Base-by-base conservation (phyloP, 2,329 filamentous ascomycete species). In the Neoascochyta sp. region DNA sequence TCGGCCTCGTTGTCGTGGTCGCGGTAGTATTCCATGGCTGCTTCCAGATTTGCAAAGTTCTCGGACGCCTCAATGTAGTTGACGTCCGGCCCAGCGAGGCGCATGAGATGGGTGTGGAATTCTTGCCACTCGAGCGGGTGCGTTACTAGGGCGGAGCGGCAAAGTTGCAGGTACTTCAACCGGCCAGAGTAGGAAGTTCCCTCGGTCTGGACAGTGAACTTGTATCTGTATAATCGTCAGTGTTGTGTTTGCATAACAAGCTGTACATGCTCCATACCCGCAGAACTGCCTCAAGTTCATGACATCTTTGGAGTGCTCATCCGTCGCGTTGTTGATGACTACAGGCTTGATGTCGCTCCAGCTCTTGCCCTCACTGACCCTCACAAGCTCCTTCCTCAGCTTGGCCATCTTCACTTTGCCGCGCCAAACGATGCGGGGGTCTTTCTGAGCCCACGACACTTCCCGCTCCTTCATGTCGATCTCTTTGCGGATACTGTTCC, bases 181-280 rank as follows among this genome's bases (percentile, higher is more conserved):
- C 70, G 66, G 2, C 71, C 72, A 3, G 72, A 75, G 53, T 73
- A 75, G 6, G 68, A 72, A 21, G 66, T 66, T 0, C 72, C 73
- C 50, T 75, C 73, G 1, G 70, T 71, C 33, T 76, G 71, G 2
- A 68, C 66, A 1, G 75, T 62, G 45, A 69, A 76, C 55, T 71
- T 71, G 45, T 75, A 76, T n/a, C n/a, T n/a, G n/a, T n/a, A n/a
- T n/a, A n/a, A n/a, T n/a, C n/a, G n/a, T n/a, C n/a, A 17, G 61
- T 61, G 16, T 24, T 17, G 19, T 15, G 12, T 14, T 43, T 32
- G n/a, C n/a, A n/a, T n/a, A n/a, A n/a, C n/a, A n/a, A n/a, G n/a
- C n/a, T 30, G 14, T 9, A 29, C 36, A 20, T 52, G 52, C 42
- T n/a, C n/a, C n/a, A n/a, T n/a, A n/a, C 0, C 54, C 52, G 33